These are phyloP conservation scores for Chaetomiaceae sp. DNA, from an alignment of 2,329 filamentous ascomycete genomes.

Conservation along the genomic window DNA sequence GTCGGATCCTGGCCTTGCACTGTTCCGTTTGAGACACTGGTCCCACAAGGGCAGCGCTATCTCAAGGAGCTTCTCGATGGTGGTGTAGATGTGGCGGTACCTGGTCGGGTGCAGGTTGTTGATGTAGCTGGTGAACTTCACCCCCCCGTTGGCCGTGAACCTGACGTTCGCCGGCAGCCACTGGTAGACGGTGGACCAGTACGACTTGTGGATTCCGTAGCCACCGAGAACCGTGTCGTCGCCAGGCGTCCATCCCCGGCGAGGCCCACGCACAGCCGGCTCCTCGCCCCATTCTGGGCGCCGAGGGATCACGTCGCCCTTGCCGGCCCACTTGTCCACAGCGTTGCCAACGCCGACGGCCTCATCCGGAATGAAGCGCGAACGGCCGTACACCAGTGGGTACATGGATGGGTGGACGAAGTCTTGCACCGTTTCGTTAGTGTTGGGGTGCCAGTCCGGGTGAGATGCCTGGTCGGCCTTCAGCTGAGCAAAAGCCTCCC, in stretches of 20 bases:
- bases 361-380: conserved; percentile 32
- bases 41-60: conserved; percentile 40
- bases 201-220: background rate
- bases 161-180: conserved; percentile 37
- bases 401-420: conserved; percentile 58
- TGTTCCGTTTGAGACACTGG: conserved; percentile 6
- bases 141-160: conserved; percentile 28
- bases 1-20: background rate
- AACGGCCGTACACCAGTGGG: conserved; percentile 44
- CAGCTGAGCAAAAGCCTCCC: conserved; percentile 36
- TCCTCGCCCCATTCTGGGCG: background rate
- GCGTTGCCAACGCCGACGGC: conserved; percentile 29
- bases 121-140: conserved; percentile 40
- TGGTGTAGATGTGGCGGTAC: conserved; percentile 32
- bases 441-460: conserved; percentile 54
- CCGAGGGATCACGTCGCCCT: conserved; percentile 23
- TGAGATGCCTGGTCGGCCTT: conserved; percentile 38
- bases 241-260: background rate
- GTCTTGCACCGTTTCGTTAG: conserved; percentile 49
- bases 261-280: too few species aligned
- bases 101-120: conserved; percentile 41
- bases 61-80: conserved; percentile 35
- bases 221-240: background rate
- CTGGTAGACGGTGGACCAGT: conserved; percentile 30
- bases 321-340: conserved; percentile 25